These are phyloP conservation scores for Corymbia calophylla DNA, from an alignment of 441 rosid species.

Conservation along the genomic window DNA sequence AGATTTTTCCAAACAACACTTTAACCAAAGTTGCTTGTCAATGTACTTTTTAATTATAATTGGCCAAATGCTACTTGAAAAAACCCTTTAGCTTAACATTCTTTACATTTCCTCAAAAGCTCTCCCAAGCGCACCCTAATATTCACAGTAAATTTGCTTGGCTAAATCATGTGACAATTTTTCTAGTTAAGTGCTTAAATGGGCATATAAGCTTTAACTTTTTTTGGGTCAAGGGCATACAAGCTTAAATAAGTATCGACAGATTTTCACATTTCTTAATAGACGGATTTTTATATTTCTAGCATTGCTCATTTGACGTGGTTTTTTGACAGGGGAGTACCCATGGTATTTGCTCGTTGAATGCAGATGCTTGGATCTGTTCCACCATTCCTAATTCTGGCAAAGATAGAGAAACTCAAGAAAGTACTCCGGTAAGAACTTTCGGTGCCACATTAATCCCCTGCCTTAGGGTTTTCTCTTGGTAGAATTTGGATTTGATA, in stretches of 20 bases:
- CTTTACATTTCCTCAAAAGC: not conserved
- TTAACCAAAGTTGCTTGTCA: no score
- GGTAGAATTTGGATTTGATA: not conserved
- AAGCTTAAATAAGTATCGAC: not conserved
- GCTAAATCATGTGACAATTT: not conserved
- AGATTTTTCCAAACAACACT: not conserved
- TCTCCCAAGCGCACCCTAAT: no score
- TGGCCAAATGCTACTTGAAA: not conserved
- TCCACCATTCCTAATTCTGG: not conserved
- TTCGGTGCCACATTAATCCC: not conserved
- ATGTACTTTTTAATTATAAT: no score
- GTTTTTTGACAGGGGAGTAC: not conserved
- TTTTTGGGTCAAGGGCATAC: not conserved
- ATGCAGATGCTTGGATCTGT: not conserved
- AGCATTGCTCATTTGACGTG: not conserved
- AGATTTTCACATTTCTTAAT: not conserved
- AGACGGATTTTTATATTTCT: not conserved
- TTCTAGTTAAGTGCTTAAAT: not conserved
- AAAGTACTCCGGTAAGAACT: not conserved
- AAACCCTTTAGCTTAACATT: no score
- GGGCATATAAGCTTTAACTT: not conserved
- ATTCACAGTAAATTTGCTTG: not conserved
- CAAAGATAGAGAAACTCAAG: not conserved
- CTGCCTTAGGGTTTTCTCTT: not conserved
- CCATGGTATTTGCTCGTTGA: not conserved